A percentile compares a stretch with the other conserved stretches of the same genome.
Evolutionary conservation across 768 basidiomycete genomes (phyloP).

Genomic region (Boletus rubescentipes): DNA sequence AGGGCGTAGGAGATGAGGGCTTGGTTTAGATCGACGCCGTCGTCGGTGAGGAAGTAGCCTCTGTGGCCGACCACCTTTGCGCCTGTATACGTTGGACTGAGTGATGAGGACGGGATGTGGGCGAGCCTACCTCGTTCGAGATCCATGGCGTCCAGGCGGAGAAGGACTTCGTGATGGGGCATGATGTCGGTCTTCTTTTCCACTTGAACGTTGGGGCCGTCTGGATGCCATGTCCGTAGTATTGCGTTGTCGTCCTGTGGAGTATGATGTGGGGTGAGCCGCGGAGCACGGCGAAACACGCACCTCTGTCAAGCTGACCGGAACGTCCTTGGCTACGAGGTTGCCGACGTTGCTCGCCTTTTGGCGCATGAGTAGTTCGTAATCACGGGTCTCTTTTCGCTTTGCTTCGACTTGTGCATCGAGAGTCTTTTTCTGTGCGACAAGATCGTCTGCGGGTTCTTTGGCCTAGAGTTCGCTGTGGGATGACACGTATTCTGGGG

Average conservation of each 20-base stretch:
- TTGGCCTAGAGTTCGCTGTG: conserved; percentile 62
- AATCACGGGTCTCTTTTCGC: conserved; percentile 74
- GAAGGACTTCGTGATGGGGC: conserved; percentile 96
- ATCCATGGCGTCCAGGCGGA: conserved; percentile 93
- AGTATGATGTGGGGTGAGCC: background rate
- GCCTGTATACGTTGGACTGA: conserved; percentile 43
- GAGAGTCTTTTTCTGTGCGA: conserved; percentile 79
- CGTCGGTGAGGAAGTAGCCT: conserved; percentile 94
- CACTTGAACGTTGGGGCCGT: conserved; percentile 69
- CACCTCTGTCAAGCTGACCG: conserved; percentile 88
- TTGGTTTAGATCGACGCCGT: conserved; percentile 96
- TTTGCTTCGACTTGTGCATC: conserved; percentile 78
- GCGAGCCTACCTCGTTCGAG: conserved; percentile 75
- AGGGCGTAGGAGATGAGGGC: conserved; percentile 93
- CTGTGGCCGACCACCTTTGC: conserved; percentile 93
- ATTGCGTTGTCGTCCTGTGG: conserved; percentile 86
- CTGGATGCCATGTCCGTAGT: conserved; percentile 83
- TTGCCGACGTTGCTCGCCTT: conserved; percentile 88
- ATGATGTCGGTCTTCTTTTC: conserved; percentile 75
- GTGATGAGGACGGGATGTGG: conserved; percentile 2
- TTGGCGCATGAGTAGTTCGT: conserved; percentile 73
- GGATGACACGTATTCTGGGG: background rate
- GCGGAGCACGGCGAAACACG: background rate
- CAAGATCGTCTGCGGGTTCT: conserved; percentile 84
- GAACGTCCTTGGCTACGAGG: conserved; percentile 83